phyloP scores from a whole-genome alignment of 106 monocot genomes.

The Apostasia ramifera region DNA sequence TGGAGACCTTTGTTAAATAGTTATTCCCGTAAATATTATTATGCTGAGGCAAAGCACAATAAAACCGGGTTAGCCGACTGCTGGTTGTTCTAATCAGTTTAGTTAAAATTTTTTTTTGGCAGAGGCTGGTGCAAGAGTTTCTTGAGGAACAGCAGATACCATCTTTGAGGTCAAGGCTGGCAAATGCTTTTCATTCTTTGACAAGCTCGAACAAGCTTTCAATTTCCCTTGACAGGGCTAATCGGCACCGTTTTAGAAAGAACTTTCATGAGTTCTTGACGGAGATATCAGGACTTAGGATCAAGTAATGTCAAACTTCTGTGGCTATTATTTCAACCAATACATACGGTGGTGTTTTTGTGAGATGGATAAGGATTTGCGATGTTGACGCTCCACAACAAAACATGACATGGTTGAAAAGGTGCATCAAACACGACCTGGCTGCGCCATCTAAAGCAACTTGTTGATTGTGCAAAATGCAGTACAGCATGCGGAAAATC shows the following conservation, averaged over 20 bases:
- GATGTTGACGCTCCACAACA: too few species aligned
- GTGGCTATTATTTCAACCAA: not conserved
- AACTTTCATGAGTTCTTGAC: conserved; percentile 62
- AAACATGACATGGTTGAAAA: too few species aligned
- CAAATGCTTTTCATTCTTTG: conserved; percentile 49
- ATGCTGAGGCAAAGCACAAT: too few species aligned
- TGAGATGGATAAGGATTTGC: not conserved
- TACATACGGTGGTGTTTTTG: not conserved
- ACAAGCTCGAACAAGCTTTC: conserved; percentile 80
- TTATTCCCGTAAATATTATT: too few species aligned
- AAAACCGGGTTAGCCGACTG: too few species aligned
- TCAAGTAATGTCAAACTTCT: conserved; percentile 25
- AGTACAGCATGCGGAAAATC: too few species aligned
- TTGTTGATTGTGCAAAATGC: too few species aligned
- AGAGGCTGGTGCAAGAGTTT: conserved; percentile 65
- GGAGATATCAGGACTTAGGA: conserved; percentile 65
- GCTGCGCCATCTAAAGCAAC: too few species aligned
- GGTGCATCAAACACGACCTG: too few species aligned
- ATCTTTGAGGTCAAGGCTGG: conserved; percentile 42
- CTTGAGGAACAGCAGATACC: conserved; percentile 51
- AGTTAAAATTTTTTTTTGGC: conserved; percentile 4
- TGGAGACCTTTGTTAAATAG: not conserved
- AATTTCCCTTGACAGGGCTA: conserved; percentile 57
- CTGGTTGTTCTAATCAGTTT: not conserved
- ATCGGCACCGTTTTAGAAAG: conserved; percentile 70